Conservation (phyloP, 2,329 filamentous ascomycete genomes). For the Torrubiella hemipterigena region DNA sequence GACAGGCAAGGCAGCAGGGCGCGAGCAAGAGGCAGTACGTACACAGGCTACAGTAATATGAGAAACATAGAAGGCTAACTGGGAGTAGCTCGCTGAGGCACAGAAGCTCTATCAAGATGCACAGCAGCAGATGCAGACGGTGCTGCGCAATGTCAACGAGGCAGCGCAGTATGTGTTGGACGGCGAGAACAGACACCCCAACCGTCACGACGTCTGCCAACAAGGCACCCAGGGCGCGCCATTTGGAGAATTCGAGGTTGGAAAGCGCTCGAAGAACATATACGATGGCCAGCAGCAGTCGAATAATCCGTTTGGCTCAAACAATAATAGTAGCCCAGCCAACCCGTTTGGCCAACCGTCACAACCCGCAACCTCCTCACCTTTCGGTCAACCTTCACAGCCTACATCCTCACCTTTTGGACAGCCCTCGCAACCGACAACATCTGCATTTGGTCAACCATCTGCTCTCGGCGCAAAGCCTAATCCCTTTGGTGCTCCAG, state of each 20-base stretch:
- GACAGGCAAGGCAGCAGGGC: slow-evolving; percentile 45
- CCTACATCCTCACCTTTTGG: too few species aligned
- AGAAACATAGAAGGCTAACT: slow-evolving; percentile 11
- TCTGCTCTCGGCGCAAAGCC: slow-evolving; percentile 16
- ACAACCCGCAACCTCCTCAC: too few species aligned
- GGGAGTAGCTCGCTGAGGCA: slow-evolving; percentile 43
- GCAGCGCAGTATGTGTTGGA: slow-evolving; percentile 60
- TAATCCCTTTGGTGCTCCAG: slow-evolving; percentile 15
- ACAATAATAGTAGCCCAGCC: slow-evolving; percentile 6
- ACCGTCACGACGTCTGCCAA: slow-evolving; percentile 54
- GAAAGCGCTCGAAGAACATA: slow-evolving; percentile 17
- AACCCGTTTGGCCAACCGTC: slow-evolving; percentile 22
- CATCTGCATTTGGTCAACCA: slow-evolving; percentile 29
- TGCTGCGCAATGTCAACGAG: slow-evolving; percentile 55
- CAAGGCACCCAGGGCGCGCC: slow-evolving; percentile 30
- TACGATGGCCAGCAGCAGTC: slow-evolving; percentile 14
- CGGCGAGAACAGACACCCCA: slow-evolving; percentile 60
- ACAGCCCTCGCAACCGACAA: slow-evolving; percentile 6
- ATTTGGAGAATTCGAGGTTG: slow-evolving; percentile 31
- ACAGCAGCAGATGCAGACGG: slow-evolving; percentile 59
- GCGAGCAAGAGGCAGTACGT: slow-evolving; percentile 39
- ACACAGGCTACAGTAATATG: too few species aligned
- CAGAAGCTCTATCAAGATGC: slow-evolving; percentile 50
- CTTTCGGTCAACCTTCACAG: too few species aligned
- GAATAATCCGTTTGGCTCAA: slow-evolving; percentile 29